Evolutionary conservation across 2,329 filamentous ascomycete species (phyloP), one percentile per base, ranked within the genome.

Genomic region (Fusarium drepaniforme): DNA sequence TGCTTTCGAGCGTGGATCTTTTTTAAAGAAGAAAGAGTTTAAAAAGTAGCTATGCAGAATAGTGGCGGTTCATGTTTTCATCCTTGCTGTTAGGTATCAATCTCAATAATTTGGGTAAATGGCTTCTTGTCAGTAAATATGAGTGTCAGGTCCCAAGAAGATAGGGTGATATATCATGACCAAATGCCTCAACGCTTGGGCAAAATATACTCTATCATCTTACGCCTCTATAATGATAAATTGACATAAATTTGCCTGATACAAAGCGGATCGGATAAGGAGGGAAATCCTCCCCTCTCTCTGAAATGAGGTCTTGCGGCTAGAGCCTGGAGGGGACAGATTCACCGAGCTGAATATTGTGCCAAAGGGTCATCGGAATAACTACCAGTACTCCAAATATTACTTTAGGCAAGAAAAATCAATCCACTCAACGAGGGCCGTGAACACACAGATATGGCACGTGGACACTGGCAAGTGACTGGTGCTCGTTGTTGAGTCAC

Each of bases 1-100:
- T 5, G 42, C 25, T 21, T 70, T 67, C 16, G 64, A 63, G 25
- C 56, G 64, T 25, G 28, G 8, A 8, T 28, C 15, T 18, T 21
- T 11, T 11, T 11, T n/a, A 11, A n/a, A 21, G 18, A 12, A n/a
- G 38, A 21, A 42, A 21, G 9, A 9, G 3, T 42, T 11, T 6
- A 44, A 13, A 7, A 4, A 21, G 1, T 21, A 44, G 40, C 12
- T 5, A 44, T 7, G 11, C 11, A 13, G 12, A 44, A 5, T 7
- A 6, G 5, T 6, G 8, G 9, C 1, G 3, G 9, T 44, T 11
- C 1, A 21, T n/a, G 9, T 12, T n/a, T 42, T 2, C 11, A 15
- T 15, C 2, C 40, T 42, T 42, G 15, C n/a, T n/a, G 6, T 42
- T 7, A 18, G 16, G 16, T 4, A 18, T 40, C 8, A 16, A 40